Conservation (phyloP, 2,329 filamentous ascomycete species). For the Fusarium torreyae region DNA sequence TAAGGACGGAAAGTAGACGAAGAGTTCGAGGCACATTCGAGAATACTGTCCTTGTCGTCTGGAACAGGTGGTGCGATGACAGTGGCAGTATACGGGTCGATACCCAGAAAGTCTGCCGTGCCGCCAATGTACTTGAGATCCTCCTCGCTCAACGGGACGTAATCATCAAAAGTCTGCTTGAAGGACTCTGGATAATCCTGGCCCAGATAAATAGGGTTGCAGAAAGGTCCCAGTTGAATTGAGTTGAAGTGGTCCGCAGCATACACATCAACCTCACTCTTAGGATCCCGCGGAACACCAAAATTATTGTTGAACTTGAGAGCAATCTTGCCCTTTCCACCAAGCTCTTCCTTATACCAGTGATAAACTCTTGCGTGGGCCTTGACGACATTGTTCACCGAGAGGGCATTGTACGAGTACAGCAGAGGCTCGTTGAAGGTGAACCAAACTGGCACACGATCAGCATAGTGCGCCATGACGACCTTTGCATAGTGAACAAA, state of each 20-base stretch:
- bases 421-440: slow-evolving; percentile 69
- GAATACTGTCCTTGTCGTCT: slow-evolving; percentile 58
- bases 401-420: slow-evolving; percentile 57
- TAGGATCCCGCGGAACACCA: slow-evolving; percentile 61
- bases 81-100: slow-evolving; percentile 72
- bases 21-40: slow-evolving; percentile 63
- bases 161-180: slow-evolving; percentile 61
- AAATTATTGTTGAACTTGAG: slow-evolving; percentile 68
- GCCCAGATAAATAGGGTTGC: slow-evolving; percentile 68
- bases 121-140: slow-evolving; percentile 66
- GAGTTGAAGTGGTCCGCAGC: slow-evolving; percentile 64
- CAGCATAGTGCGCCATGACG: slow-evolving; percentile 65
- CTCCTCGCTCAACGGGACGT: slow-evolving; percentile 62
- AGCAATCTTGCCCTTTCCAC: slow-evolving; percentile 64
- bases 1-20: slow-evolving; percentile 64
- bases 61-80: slow-evolving; percentile 63
- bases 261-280: slow-evolving; percentile 59
- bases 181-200: slow-evolving; percentile 65
- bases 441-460: slow-evolving; percentile 67
- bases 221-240: slow-evolving; percentile 64
- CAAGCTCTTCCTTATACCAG: slow-evolving; percentile 69
- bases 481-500: slow-evolving; percentile 69
- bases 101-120: slow-evolving; percentile 69
- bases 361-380: slow-evolving; percentile 65
- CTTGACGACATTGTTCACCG: slow-evolving; percentile 60